Evolutionary conservation across 306 rosid species (phyloP).

Genomic region (Vigna radiata): DNA sequence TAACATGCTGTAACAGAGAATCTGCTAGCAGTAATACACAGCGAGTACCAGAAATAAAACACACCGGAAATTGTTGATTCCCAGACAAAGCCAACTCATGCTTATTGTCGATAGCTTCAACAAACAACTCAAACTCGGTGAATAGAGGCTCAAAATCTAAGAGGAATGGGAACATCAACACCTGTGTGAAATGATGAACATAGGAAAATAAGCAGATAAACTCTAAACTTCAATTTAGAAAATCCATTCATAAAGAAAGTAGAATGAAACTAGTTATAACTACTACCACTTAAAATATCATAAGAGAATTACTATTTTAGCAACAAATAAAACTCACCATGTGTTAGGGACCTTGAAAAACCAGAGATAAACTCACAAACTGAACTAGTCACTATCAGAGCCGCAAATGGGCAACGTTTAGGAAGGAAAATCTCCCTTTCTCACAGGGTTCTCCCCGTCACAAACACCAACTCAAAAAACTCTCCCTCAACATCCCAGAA

Average conservation of each 20-base stretch:
- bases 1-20: conserved; percentile 31
- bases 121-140: conserved; percentile 86
- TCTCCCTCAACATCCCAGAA: no score
- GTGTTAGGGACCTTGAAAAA: no score
- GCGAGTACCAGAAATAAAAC: conserved; percentile 34
- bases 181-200: conserved; percentile 55
- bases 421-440: no score
- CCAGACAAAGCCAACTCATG: conserved; percentile 93
- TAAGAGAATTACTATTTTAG: conserved; percentile 26
- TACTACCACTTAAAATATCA: conserved; percentile 6
- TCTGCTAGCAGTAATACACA: conserved; percentile 31
- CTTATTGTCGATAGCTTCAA: conserved; percentile 84
- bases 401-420: no score
- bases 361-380: no score
- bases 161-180: conserved; percentile 84
- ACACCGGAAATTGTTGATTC: conserved; percentile 94
- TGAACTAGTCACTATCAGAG: no score
- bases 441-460: no score
- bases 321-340: neutral
- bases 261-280: conserved; percentile 20
- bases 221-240: conserved; percentile 22
- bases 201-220: conserved; percentile 24
- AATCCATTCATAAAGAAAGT: conserved; percentile 19
- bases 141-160: conserved; percentile 77
- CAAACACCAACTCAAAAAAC: no score